Percentiles rank a stretch among this genome's conserved stretches.
Evolutionary conservation across 2,329 filamentous ascomycete genomes (phyloP).

Genomic region (Knufia petricola): DNA sequence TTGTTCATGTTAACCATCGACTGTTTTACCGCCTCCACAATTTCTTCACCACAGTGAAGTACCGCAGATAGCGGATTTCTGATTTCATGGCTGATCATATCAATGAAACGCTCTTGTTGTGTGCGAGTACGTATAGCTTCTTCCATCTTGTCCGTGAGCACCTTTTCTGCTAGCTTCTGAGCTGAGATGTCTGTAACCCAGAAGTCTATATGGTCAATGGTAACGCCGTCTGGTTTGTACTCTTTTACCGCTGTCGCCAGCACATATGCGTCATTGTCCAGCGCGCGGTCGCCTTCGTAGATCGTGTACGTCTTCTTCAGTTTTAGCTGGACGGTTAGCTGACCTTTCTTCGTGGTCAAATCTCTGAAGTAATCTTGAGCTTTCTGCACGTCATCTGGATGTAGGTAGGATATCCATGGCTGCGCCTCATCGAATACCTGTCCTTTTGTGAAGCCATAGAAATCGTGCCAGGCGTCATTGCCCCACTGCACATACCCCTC

Average conservation of each 20-base stretch:
- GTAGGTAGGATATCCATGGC: slow-evolving; percentile 4
- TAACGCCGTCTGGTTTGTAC: not conserved
- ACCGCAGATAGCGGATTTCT: slow-evolving; percentile 48
- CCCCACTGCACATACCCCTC: slow-evolving; percentile 4
- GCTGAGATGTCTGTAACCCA: slow-evolving; percentile 69
- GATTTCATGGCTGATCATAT: slow-evolving; percentile 45
- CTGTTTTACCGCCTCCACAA: slow-evolving; percentile 25
- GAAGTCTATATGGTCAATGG: slow-evolving; percentile 9
- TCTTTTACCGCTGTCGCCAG: not conserved
- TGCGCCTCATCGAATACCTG: slow-evolving; percentile 2
- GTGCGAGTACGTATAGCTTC: slow-evolving; percentile 71
- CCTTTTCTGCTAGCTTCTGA: slow-evolving; percentile 72
- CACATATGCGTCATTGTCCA: not conserved
- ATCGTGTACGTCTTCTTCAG: slow-evolving; percentile 7
- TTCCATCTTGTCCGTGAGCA: slow-evolving; percentile 65
- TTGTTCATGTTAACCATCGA: not conserved
- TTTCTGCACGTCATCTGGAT: not conserved
- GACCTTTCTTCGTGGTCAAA: not conserved
- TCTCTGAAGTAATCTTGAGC: not conserved
- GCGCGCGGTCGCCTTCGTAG: not conserved
- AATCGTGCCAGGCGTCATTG: slow-evolving; percentile 7
- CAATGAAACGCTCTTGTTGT: slow-evolving; percentile 52
- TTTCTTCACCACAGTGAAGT: slow-evolving; percentile 58
- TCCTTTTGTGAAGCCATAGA: slow-evolving; percentile 2
- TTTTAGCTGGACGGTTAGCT: not conserved